phyloP scores from a whole-genome alignment of 1,139 yeast genomes.

The Scheffersomyces parashehatae region DNA sequence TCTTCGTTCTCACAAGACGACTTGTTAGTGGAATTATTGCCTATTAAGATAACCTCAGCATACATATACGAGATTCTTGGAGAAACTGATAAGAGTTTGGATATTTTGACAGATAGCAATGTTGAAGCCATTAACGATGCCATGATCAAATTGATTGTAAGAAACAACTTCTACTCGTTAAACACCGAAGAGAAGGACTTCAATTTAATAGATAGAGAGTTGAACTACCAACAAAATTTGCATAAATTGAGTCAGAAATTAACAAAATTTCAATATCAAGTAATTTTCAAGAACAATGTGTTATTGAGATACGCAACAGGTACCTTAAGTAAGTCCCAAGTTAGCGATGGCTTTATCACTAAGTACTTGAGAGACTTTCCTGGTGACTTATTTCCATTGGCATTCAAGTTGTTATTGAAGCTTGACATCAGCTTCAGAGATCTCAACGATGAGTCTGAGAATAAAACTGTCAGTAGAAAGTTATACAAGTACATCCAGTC shows the following conservation, averaged over 20 bases:
- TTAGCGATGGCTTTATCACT: slow-evolving; percentile 18
- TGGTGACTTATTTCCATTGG: slow-evolving; percentile 35
- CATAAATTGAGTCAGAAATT: slow-evolving; percentile 39
- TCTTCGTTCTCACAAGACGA: slow-evolving; percentile 42
- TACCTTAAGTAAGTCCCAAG: slow-evolving; percentile 30
- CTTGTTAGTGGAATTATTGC: slow-evolving; percentile 51
- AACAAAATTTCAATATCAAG: slow-evolving; percentile 43
- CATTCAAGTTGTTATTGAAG: slow-evolving; percentile 31
- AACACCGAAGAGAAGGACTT: slow-evolving; percentile 21
- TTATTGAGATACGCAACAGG: slow-evolving; percentile 41
- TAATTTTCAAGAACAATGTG: slow-evolving; percentile 45
- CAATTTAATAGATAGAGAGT: slow-evolving; percentile 43
- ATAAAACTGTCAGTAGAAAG: slow-evolving; percentile 22
- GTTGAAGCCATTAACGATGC: slow-evolving; percentile 27
- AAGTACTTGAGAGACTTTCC: slow-evolving; percentile 24
- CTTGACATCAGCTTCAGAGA: slow-evolving; percentile 32
- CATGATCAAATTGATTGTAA: slow-evolving; percentile 32
- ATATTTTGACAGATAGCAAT: slow-evolving; percentile 30
- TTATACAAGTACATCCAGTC: slow-evolving; percentile 22
- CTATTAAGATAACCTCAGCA: slow-evolving; percentile 70
- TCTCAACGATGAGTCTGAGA: slow-evolving; percentile 17
- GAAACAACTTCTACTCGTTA: slow-evolving; percentile 34
- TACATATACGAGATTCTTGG: slow-evolving; percentile 58
- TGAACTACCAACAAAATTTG: slow-evolving; percentile 42
- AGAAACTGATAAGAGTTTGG: slow-evolving; percentile 40